Percentiles rank a stretch among this genome's conserved stretches.
Evolutionary conservation across 441 rosid genomes (phyloP).

Genomic region (Pelargonium australe): DNA sequence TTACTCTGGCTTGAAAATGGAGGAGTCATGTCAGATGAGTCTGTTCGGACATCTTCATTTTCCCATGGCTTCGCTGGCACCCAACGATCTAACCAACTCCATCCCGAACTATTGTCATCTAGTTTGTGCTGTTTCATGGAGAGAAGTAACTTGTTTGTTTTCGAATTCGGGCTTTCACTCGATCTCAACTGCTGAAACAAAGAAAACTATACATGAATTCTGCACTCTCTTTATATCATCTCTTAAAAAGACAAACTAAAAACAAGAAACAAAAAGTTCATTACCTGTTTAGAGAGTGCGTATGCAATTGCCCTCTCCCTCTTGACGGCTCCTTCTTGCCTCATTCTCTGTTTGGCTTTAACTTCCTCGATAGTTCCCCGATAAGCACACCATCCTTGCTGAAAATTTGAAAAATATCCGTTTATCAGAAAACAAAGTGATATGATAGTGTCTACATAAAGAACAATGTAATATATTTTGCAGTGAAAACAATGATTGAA

Average conservation of each 20-base stretch:
- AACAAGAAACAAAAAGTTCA: background rate
- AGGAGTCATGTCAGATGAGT: slow-evolving; percentile 24
- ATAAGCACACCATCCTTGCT: slow-evolving; percentile 78
- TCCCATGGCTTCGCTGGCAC: slow-evolving; percentile 79
- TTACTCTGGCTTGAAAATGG: slow-evolving; percentile 47
- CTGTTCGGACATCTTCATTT: slow-evolving; percentile 37
- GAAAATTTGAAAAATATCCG: slow-evolving; percentile 16
- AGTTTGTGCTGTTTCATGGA: slow-evolving; percentile 32
- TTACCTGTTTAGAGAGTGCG: slow-evolving; percentile 63
- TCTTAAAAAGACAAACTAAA: background rate
- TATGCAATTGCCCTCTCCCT: slow-evolving; percentile 88
- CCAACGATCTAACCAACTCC: slow-evolving; percentile 71
- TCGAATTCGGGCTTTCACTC: slow-evolving; percentile 48
- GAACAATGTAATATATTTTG: background rate
- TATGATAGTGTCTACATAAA: background rate
- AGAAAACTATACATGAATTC: slow-evolving; percentile 11
- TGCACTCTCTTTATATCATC: background rate
- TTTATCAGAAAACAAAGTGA: background rate
- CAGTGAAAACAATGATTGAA: background rate
- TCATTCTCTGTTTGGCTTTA: slow-evolving; percentile 54
- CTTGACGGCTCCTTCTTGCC: slow-evolving; percentile 71
- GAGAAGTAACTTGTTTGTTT: slow-evolving; percentile 32
- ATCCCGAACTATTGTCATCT: slow-evolving; percentile 40
- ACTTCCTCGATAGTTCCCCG: slow-evolving; percentile 58
- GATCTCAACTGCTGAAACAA: slow-evolving; percentile 44